phyloP scores from a whole-genome alignment of 2,329 filamentous ascomycete species.

The Alternaria dauci region DNA sequence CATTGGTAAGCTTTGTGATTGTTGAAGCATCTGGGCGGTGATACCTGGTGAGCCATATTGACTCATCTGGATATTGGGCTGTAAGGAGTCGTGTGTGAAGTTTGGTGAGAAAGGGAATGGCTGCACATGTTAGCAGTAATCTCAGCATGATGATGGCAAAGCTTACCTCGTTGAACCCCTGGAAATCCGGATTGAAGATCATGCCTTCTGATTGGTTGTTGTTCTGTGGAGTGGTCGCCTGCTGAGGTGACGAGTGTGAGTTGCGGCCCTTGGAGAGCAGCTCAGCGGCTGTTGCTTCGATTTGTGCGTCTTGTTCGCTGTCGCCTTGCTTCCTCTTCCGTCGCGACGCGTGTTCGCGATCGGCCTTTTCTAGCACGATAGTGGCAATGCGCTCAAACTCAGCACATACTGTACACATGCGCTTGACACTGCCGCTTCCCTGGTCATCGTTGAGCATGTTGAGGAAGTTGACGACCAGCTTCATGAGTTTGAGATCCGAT shows the following conservation, averaged over 20 bases:
- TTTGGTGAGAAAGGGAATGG: conserved; percentile 52
- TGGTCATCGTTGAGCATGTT: conserved; percentile 89
- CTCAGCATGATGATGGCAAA: neutral
- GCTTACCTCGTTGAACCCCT: conserved; percentile 50
- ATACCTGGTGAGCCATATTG: conserved; percentile 45
- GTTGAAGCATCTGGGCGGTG: conserved; percentile 42
- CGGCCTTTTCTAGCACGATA: conserved; percentile 87
- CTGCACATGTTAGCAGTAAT: conserved; percentile 33
- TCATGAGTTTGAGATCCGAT: conserved; percentile 91
- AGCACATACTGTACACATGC: conserved; percentile 93
- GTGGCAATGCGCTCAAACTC: conserved; percentile 96
- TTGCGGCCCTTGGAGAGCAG: conserved; percentile 43
- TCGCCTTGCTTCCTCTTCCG: conserved; percentile 81
- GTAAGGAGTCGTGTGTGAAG: conserved; percentile 51
- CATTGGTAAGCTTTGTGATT: conserved; percentile 35
- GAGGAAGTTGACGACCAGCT: conserved; percentile 88
- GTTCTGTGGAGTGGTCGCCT: conserved; percentile 30
- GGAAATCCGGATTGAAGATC: conserved; percentile 49
- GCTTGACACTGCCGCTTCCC: conserved; percentile 87
- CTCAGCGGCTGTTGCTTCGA: conserved; percentile 49
- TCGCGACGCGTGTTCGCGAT: conserved; percentile 80
- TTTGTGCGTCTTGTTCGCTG: conserved; percentile 57
- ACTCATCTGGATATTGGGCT: conserved; percentile 35
- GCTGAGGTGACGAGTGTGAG: conserved; percentile 40
- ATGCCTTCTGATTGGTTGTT: conserved; percentile 28